These are phyloP conservation scores for Fusarium tuaranense DNA, from an alignment of 2,329 filamentous ascomycete genomes.

Conservation along the genomic window DNA sequence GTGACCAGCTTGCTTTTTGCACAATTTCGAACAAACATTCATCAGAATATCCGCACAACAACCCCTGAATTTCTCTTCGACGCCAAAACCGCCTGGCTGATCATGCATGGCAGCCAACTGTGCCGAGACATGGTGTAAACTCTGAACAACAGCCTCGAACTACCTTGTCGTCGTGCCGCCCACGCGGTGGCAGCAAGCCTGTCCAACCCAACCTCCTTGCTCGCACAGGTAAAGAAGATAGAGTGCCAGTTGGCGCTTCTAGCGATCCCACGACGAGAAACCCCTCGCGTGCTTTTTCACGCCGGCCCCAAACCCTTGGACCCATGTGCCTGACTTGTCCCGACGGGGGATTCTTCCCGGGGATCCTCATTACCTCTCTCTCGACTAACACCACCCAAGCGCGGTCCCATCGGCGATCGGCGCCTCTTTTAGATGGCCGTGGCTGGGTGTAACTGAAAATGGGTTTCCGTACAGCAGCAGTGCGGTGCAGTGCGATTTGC, in stretches of 20 bases:
- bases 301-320: slow-evolving; percentile 10
- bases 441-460: slow-evolving; percentile 10
- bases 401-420: slow-evolving; percentile 15
- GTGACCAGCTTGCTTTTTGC: slow-evolving; percentile 9
- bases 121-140: slow-evolving; percentile 7
- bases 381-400: slow-evolving; percentile 10
- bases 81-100: background rate
- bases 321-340: slow-evolving; percentile 15
- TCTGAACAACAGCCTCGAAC: background rate
- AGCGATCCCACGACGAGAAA: slow-evolving; percentile 6
- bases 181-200: slow-evolving; percentile 7
- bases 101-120: slow-evolving; percentile 1
- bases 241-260: slow-evolving; percentile 1
- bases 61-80: slow-evolving; percentile 2
- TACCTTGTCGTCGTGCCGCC: background rate
- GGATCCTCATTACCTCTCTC: slow-evolving; percentile 19
- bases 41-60: background rate
- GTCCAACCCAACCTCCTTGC: slow-evolving; percentile 7
- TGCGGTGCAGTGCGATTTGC: background rate
- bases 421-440: slow-evolving; percentile 16
- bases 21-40: slow-evolving; percentile 1
- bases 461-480: slow-evolving; percentile 9
- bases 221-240: background rate
- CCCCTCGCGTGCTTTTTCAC: slow-evolving; percentile 10
- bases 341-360: slow-evolving; percentile 18